These are phyloP conservation scores for Plantago coronopus DNA, from an alignment of 305 asterid species.

Conservation along the genomic window DNA sequence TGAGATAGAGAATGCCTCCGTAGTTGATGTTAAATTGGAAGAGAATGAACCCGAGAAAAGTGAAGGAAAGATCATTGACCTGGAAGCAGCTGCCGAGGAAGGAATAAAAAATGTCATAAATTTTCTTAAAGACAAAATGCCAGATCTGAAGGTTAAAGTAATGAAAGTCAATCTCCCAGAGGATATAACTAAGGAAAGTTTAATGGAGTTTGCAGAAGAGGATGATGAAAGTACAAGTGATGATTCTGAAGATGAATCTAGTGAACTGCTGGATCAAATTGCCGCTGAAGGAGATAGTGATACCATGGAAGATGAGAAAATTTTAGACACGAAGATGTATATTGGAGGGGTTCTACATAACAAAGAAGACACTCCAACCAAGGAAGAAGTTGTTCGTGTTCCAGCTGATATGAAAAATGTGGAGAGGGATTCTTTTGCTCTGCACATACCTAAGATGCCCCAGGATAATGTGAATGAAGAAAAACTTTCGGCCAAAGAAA, in stretches of 20 bases:
- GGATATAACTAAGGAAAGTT: constrained; percentile 52
- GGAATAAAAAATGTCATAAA: constrained; percentile 78
- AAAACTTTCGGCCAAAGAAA: constrained; percentile 43
- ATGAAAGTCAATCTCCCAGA: constrained; percentile 56
- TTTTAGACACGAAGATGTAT: constrained; percentile 68
- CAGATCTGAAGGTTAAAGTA: constrained; percentile 80
- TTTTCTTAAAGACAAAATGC: constrained; percentile 85
- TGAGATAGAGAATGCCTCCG: constrained; percentile 51
- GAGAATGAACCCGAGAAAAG: constrained; percentile 57
- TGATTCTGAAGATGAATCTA: constrained; percentile 49
- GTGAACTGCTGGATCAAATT: constrained; percentile 52
- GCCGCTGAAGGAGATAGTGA: constrained; percentile 46
- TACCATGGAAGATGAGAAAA: constrained; percentile 45
- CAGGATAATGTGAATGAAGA: constrained; percentile 54
- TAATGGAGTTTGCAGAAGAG: constrained; percentile 64
- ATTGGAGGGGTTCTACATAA: constrained; percentile 86
- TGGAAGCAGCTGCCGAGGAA: constrained; percentile 87
- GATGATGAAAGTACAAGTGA: constrained; percentile 46
- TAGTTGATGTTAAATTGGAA: constrained; percentile 64
- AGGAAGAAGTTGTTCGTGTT: constrained; percentile 75
- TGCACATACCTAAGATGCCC: constrained; percentile 60
- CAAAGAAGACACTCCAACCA: constrained; percentile 57
- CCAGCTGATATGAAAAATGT: constrained; percentile 68
- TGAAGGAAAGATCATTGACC: constrained; percentile 59
- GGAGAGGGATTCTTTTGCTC: constrained; percentile 80